Evolutionary conservation across 495 filamentous ascomycete species (phyloP), one percentile per base, ranked within the genome.

Genomic region (Penicillium bialowiezense): DNA sequence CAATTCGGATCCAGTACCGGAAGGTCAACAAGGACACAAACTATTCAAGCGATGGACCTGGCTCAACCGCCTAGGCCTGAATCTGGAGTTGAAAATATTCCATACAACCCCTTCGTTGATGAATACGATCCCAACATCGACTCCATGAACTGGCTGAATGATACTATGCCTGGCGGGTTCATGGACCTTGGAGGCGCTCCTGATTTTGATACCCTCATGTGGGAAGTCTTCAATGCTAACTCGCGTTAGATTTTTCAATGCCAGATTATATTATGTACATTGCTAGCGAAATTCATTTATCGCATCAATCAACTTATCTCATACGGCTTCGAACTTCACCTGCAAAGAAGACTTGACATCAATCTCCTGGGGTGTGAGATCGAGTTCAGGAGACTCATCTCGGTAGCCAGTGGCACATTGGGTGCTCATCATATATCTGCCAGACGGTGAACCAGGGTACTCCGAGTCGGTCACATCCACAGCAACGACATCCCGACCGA

Each of bases 201-300:
- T 14, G 67, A 72, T 43, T 64, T 70, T 48, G 69, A 69, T 41
- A 62, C 60, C 17, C 52, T 71, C 10, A 65, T 72, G 55, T 62
- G 60, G 52, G 65, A 68, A 32, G 38, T 69, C 5, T 69, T 69
- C 44, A 59, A 67, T 38, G 23, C 31, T n/a, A 44, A 23, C 17
- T 38, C 18, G 37, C 21, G 3, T 13, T 33, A 9, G n/a, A 20
- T 18, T 21, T 20, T n/a, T 20, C n/a, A 1, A 18, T 31, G 13
- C 41, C 3, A 18, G 23, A 8, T 3, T 26, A 3, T 4, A 8
- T 26, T 26, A 26, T 26, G 23, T 26, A 26, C 23, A 26, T 26
- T 26, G 23, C n/a, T n/a, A n/a, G n/a, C n/a, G n/a, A n/a, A n/a
- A n/a, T n/a, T n/a, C n/a, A n/a, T n/a, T n/a, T n/a, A n/a, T n/a